These are phyloP conservation scores for Rosa chinensis DNA, from an alignment of 306 rosid genomes.

Conservation along the genomic window DNA sequence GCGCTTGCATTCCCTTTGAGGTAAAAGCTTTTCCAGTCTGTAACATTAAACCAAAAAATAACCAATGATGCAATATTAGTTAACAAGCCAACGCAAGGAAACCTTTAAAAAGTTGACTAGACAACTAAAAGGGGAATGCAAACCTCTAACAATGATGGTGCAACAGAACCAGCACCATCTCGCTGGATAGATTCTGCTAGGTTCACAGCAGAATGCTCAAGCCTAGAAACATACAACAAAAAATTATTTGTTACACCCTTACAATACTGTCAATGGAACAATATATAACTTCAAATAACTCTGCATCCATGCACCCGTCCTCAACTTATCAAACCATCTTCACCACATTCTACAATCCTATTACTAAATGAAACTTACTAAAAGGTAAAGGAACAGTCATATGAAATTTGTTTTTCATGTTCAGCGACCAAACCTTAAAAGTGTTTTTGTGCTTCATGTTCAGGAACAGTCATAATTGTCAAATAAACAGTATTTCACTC, in stretches of 20 bases:
- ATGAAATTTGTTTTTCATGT: neutral
- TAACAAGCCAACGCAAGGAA: slow-evolving; percentile 2
- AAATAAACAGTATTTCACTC: neutral
- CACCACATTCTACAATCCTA: neutral
- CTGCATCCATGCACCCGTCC: neutral
- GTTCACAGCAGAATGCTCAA: slow-evolving; percentile 86
- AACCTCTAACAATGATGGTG: slow-evolving; percentile 90
- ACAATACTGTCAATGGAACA: neutral
- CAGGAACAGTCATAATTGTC: neutral
- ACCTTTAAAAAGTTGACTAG: slow-evolving; percentile 3
- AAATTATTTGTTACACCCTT: neutral
- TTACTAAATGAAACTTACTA: neutral
- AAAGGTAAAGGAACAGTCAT: neutral
- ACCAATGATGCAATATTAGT: slow-evolving; percentile 27
- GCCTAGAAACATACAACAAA: slow-evolving; percentile 54
- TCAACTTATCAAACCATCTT: neutral
- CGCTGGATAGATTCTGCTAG: slow-evolving; percentile 63
- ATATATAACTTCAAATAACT: neutral
- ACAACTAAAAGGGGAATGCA: slow-evolving; percentile 18
- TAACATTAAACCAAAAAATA: slow-evolving; percentile 28
- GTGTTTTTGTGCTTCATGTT: neutral
- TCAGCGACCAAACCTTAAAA: neutral
- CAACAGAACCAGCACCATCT: slow-evolving; percentile 55
- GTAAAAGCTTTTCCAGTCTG: slow-evolving; percentile 95
- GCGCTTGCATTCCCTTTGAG: slow-evolving; percentile 95